Evolutionary conservation across 164 flowering plant genomes (phyloP).

Genomic region (Aristolochia californica): DNA sequence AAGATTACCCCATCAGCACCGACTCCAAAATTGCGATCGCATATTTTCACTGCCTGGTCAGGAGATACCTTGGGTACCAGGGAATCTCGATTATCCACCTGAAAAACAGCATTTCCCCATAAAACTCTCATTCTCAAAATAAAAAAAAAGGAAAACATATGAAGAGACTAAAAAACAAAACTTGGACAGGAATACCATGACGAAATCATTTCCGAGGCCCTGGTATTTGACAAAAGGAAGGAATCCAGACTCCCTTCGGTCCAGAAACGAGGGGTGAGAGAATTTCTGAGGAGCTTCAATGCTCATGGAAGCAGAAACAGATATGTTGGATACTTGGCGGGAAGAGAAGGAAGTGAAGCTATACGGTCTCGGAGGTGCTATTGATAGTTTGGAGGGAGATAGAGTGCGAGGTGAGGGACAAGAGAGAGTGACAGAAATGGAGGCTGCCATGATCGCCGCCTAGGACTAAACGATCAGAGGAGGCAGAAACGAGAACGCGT

Average conservation of each 20-base stretch:
- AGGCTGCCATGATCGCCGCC: conserved; percentile 20
- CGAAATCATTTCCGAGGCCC: conserved; percentile 94
- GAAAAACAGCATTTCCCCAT: neutral
- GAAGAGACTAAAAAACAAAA: neutral
- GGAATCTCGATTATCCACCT: conserved; percentile 93
- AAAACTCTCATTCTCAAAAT: neutral
- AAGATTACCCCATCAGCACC: conserved; percentile 98
- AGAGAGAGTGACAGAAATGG: conserved; percentile 19
- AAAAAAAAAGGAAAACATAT: neutral
- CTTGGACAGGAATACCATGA: conserved; percentile 41
- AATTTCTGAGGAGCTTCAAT: conserved; percentile 16
- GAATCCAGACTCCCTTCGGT: conserved; percentile 35
- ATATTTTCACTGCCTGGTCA: conserved; percentile 79
- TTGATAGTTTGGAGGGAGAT: conserved; percentile 23
- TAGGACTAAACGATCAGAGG: neutral
- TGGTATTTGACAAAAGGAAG: conserved; percentile 90
- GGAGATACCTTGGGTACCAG: conserved; percentile 69
- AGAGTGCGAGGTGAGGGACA: conserved; percentile 24
- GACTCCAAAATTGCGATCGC: conserved; percentile 89
- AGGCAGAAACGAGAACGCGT: too few relatives aligned
- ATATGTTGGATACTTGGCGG: neutral
- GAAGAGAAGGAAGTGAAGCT: conserved; percentile 14
- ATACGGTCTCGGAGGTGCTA: conserved; percentile 15
- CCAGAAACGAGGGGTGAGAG: conserved; percentile 36
- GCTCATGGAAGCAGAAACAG: conserved; percentile 13